Percentiles rank a stretch among this genome's conserved stretches.
Conservation (phyloP, 148 eudicot genomes). For the Camellia sinensis region DNA sequence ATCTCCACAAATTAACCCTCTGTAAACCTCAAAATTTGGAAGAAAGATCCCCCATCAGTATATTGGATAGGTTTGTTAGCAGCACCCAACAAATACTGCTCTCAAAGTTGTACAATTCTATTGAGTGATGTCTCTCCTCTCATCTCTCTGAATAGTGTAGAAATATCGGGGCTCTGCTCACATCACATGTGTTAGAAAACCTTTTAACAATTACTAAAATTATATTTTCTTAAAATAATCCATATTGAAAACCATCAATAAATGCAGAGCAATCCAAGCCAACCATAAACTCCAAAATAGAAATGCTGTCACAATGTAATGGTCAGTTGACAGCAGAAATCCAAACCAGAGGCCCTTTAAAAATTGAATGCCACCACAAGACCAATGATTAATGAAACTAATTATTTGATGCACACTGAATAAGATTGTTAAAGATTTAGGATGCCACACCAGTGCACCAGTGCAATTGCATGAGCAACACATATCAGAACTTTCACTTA, state of each 20-base stretch:
- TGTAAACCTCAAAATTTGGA: too few species aligned
- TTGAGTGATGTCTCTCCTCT: not conserved
- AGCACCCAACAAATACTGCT: not conserved
- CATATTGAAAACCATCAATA: not conserved
- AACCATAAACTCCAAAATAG: not conserved
- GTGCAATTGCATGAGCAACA: not conserved
- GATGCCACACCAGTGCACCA: not conserved
- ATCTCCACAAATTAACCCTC: too few species aligned
- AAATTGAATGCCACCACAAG: not conserved
- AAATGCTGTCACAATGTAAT: not conserved
- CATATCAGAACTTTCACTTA: not conserved
- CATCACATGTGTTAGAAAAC: not conserved
- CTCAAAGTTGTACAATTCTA: not conserved
- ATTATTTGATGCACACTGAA: not conserved
- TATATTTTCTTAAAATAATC: not conserved
- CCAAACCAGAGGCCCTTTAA: not conserved
- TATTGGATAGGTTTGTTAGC: not conserved
- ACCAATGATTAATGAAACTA: not conserved
- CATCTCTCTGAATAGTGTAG: too few species aligned
- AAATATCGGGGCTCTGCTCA: too few species aligned
- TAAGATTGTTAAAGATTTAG: not conserved
- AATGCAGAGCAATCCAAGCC: not conserved
- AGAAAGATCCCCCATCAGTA: too few species aligned
- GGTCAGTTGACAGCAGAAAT: conserved; percentile 7
- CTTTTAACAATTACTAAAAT: not conserved